phyloP scores from a whole-genome alignment of 305 asterid species.

The Fraxinus albicans region DNA sequence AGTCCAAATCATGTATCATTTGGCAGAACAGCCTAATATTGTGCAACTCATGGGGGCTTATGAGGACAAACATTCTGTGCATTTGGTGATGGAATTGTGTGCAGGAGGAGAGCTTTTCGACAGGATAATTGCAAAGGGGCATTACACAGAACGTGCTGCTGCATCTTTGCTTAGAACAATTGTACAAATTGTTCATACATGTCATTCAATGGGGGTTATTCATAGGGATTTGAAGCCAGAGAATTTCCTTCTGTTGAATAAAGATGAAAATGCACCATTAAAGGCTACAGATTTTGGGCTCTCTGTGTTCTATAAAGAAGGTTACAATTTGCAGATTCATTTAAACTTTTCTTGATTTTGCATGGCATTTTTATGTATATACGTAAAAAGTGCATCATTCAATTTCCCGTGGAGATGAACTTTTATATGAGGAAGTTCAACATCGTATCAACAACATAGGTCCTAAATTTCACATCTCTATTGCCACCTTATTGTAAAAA shows the following conservation, averaged over 20 bases:
- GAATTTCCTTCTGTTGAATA: conserved; percentile 35
- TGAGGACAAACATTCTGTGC: neutral
- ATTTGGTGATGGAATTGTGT: neutral
- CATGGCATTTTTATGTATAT: neutral
- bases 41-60: conserved; percentile 18
- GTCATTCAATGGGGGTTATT: conserved; percentile 51
- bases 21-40: conserved; percentile 18
- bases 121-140: conserved; percentile 17
- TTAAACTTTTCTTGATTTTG: neutral
- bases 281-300: conserved; percentile 62
- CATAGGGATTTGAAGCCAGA: conserved; percentile 64
- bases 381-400: neutral
- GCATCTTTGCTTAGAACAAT: neutral
- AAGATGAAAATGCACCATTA: conserved; percentile 31
- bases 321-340: conserved; percentile 23
- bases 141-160: conserved; percentile 12
- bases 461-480: neutral
- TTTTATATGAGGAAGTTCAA: neutral
- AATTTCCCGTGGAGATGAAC: neutral
- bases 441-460: neutral
- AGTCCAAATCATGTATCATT: conserved; percentile 19
- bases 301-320: conserved; percentile 54
- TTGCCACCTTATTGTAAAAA: neutral
- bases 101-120: conserved; percentile 16
- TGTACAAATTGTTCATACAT: conserved; percentile 12